These are phyloP conservation scores for Adenanthera pavonina DNA, from an alignment of 306 rosid genomes.

Conservation along the genomic window DNA sequence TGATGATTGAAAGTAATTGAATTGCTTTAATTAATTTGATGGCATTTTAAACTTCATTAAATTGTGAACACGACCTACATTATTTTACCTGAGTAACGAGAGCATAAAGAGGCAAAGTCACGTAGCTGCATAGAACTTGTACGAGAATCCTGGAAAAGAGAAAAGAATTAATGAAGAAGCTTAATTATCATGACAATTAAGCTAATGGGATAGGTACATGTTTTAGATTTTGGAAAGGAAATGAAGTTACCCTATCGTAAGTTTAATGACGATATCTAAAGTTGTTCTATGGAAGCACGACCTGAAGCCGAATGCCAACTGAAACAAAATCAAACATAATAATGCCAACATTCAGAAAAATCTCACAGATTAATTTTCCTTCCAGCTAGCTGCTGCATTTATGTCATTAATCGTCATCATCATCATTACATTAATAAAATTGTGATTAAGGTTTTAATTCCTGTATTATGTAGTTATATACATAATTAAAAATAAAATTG, in stretches of 20 bases:
- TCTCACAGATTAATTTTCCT: background rate
- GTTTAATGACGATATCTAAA: constrained; percentile 57
- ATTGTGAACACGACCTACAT: background rate
- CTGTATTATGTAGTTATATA: too few species aligned
- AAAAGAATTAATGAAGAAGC: background rate
- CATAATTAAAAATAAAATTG: too few species aligned
- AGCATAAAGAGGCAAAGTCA: constrained; percentile 84
- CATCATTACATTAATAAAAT: too few species aligned
- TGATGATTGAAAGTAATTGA: too few species aligned
- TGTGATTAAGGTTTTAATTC: too few species aligned
- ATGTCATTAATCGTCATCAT: too few species aligned
- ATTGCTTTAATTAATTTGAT: too few species aligned
- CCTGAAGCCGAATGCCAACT: constrained; percentile 43
- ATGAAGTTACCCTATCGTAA: constrained; percentile 65
- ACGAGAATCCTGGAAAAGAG: constrained; percentile 54
- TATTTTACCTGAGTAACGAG: constrained; percentile 75
- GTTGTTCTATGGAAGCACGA: constrained; percentile 59
- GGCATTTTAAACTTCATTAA: too few species aligned
- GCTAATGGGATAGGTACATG: background rate
- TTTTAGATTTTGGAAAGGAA: background rate
- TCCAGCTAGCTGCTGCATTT: too few species aligned
- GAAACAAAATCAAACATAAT: constrained; percentile 32
- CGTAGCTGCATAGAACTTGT: constrained; percentile 80
- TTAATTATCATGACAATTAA: background rate
- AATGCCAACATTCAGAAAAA: background rate